Evolutionary conservation across 495 filamentous ascomycete species (phyloP), one percentile per base, ranked within the genome.

Genomic region (Talaromyces ruber): DNA sequence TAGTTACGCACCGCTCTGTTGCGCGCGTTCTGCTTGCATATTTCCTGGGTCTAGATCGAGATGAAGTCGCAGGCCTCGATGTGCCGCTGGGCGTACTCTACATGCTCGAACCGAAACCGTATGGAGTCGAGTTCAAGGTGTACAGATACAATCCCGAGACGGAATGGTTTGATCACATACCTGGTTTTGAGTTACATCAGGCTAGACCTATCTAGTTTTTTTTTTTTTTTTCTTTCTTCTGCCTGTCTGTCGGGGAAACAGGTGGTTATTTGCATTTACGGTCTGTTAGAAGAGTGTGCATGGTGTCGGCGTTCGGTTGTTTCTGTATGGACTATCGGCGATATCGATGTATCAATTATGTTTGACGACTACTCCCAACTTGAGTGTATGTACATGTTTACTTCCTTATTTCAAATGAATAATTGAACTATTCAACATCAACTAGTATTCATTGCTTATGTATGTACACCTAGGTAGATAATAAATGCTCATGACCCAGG

Each of bases 71-170:
- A 26, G 90, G 93, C 63, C 79, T 98, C 47, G 93, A 97, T 67
- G 89, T 96, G 43, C 94, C 94, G 5, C 77, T 98, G 57, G 94
- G 94, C 9, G 89, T 93, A 71, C 76, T 98, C 24, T 98, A 96
- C 70, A 88, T 90, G 68, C 84, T 98, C 57, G 93, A 98, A 71
- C 94, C 94, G 63, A 98, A 97, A 79, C 94, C 94, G 3, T 98
- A 98, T 67, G 94, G 94, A 0, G 93, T 97, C 61, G 94, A 95
- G 54, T 97, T 97, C 73, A 91, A 91, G 70, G 93, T 92, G 0
- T 98, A 96, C 76, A 81, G 83, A 55, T 97, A 97, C 76, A 90
- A 97, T 68, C 77, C 86, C 37, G 76, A 79, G 22, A 82, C 67
- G 22, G 86, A 87, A 57, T 90, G 86, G 85, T 98, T 98, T 66